Conservation (phyloP, 2,329 filamentous ascomycete species). For the Peltaster fructicola region DNA sequence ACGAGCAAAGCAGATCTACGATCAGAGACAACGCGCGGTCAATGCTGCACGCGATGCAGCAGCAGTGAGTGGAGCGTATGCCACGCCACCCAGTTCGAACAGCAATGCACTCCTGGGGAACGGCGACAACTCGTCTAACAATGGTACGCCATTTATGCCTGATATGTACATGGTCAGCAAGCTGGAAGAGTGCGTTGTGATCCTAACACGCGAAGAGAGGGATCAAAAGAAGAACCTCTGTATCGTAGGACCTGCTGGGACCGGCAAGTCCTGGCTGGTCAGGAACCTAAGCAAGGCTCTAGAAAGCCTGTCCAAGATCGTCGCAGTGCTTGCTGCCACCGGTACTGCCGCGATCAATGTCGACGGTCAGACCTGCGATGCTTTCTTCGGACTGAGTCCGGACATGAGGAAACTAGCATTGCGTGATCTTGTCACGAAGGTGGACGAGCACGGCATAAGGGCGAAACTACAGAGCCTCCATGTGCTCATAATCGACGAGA, state of each 20-base stretch:
- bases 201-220: no score
- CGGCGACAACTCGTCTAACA: no score
- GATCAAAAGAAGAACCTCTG: slow-evolving; percentile 1
- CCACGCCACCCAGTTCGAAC: no score
- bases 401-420: slow-evolving; percentile 28
- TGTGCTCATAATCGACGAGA: slow-evolving; percentile 46
- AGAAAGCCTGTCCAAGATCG: slow-evolving; percentile 17
- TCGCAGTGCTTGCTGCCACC: slow-evolving; percentile 41
- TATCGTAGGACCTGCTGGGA: slow-evolving; percentile 6
- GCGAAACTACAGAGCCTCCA: slow-evolving; percentile 28
- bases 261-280: slow-evolving; percentile 7
- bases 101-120: no score
- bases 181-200: no score
- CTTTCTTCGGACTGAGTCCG: slow-evolving; percentile 39
- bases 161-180: no score
- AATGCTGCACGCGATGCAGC: no score
- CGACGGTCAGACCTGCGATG: slow-evolving; percentile 38
- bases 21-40: no score
- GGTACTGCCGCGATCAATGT: slow-evolving; percentile 41
- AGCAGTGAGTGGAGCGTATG: no score
- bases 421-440: slow-evolving; percentile 7
- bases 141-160: no score
- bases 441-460: slow-evolving; percentile 19
- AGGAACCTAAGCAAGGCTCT: slow-evolving; percentile 17
- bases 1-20: no score